These are phyloP conservation scores for Coemansia sp. DNA, from an alignment of 192 early-diverging fungal species.

Conservation along the genomic window DNA sequence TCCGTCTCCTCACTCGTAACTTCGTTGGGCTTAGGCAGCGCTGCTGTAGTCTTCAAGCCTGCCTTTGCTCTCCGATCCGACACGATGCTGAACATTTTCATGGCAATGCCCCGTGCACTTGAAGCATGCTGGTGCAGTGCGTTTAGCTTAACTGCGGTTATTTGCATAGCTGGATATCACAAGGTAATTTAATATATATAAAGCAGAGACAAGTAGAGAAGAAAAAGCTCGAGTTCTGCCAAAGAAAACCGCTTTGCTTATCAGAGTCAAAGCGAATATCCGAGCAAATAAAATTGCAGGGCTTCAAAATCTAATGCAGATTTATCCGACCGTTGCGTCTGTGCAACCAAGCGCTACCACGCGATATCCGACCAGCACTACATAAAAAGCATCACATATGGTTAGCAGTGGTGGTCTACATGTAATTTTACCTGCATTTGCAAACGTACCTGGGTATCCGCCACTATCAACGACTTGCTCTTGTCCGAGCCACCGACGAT, in stretches of 20 bases:
- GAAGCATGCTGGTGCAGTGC: not conserved
- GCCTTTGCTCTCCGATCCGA: not conserved
- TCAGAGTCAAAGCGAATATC: not conserved
- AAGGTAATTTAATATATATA: not conserved
- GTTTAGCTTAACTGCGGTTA: not conserved
- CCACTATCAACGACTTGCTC: conserved; percentile 14
- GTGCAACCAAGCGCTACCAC: conserved; percentile 11
- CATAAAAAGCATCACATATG: not conserved
- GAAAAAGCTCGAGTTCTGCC: not conserved
- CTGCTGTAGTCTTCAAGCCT: conserved; percentile 23
- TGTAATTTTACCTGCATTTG: not conserved
- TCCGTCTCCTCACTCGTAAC: not conserved
- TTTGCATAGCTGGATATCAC: not conserved
- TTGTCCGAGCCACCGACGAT: conserved; percentile 28
- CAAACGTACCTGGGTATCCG: conserved; percentile 30
- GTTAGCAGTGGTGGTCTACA: too few relatives aligned
- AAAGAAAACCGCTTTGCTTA: not conserved
- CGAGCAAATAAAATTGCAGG: not conserved
- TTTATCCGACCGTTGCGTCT: not conserved
- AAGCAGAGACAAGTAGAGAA: not conserved
- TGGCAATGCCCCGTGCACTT: not conserved
- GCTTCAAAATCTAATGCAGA: not conserved
- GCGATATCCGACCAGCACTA: conserved; percentile 40
- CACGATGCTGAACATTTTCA: not conserved
- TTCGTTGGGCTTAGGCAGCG: conserved; percentile 12